These are phyloP conservation scores for Monosporascus sp. DNA, from an alignment of 2,329 filamentous ascomycete species.

Conservation along the genomic window DNA sequence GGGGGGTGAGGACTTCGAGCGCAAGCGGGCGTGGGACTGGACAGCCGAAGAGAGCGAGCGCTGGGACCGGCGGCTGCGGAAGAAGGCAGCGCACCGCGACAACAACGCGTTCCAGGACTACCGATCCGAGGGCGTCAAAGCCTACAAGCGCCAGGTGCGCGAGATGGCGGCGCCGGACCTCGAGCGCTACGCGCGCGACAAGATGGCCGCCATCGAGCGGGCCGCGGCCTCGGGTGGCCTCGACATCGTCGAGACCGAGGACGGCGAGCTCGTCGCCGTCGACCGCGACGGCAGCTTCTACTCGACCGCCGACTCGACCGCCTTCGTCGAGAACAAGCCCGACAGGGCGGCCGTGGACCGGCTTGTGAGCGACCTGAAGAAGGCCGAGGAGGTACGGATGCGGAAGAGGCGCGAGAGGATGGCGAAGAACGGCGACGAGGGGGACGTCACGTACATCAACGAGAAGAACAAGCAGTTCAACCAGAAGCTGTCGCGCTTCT, in stretches of 20 bases:
- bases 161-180: slow-evolving; percentile 66
- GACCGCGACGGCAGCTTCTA: slow-evolving; percentile 90
- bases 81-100: slow-evolving; percentile 75
- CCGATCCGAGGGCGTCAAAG: slow-evolving; percentile 78
- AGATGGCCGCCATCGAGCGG: slow-evolving; percentile 76
- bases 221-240: slow-evolving; percentile 80
- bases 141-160: slow-evolving; percentile 86
- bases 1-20: slow-evolving; percentile 86
- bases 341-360: slow-evolving; percentile 83
- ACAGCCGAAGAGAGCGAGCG: slow-evolving; percentile 89
- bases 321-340: slow-evolving; percentile 80
- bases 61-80: slow-evolving; percentile 87
- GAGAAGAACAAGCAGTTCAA: slow-evolving; percentile 99
- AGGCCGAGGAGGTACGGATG: slow-evolving; percentile 79
- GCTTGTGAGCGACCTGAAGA: slow-evolving; percentile 77
- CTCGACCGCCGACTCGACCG: slow-evolving; percentile 76
- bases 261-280: slow-evolving; percentile 89
- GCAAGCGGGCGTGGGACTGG: slow-evolving; percentile 98
- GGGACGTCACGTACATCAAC: slow-evolving; percentile 97
- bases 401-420: slow-evolving; percentile 82
- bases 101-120: slow-evolving; percentile 90
- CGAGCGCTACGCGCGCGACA: slow-evolving; percentile 81
- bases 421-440: slow-evolving; percentile 73
- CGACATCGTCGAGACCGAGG: slow-evolving; percentile 92
- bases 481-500: slow-evolving; percentile 91